These are phyloP conservation scores for Aspergillus clavatus DNA, from an alignment of 2,329 filamentous ascomycete species.

Conservation along the genomic window DNA sequence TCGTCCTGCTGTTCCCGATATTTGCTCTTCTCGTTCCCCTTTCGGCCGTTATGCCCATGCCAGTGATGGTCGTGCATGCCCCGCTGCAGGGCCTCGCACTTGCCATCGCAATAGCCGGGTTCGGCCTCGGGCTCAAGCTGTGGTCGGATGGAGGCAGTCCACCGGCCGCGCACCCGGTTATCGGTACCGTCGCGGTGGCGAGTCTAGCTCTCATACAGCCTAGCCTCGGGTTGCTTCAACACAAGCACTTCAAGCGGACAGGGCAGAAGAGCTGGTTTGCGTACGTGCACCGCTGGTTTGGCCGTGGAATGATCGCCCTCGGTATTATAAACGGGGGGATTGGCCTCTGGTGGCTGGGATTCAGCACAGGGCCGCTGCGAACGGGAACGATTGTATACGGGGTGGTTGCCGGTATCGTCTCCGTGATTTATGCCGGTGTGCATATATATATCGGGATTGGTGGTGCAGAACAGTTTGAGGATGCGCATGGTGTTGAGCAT, in stretches of 20 bases:
- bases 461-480: too few species aligned
- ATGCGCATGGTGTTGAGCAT: too few species aligned
- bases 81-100: conserved; percentile 45
- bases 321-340: conserved; percentile 56
- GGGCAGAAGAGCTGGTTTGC: conserved; percentile 44
- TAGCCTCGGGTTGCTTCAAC: conserved; percentile 49
- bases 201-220: conserved; percentile 55
- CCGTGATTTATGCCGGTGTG: conserved; percentile 40
- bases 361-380: conserved; percentile 32
- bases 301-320: conserved; percentile 46
- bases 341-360: conserved; percentile 46
- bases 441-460: too few species aligned
- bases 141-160: conserved; percentile 32
- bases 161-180: conserved; percentile 42
- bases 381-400: conserved; percentile 43
- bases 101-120: conserved; percentile 44
- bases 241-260: conserved; percentile 47
- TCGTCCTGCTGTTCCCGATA: conserved; percentile 22
- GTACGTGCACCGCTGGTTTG: conserved; percentile 53
- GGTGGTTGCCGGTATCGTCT: conserved; percentile 48
- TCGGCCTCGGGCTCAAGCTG: conserved; percentile 50
- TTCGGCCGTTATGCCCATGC: conserved; percentile 8
- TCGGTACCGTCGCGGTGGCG: conserved; percentile 50
- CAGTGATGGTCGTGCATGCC: conserved; percentile 11
- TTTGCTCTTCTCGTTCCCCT: conserved; percentile 16